Base-by-base conservation (phyloP, 805 yeast species). In the Kazachstania martiniae region DNA sequence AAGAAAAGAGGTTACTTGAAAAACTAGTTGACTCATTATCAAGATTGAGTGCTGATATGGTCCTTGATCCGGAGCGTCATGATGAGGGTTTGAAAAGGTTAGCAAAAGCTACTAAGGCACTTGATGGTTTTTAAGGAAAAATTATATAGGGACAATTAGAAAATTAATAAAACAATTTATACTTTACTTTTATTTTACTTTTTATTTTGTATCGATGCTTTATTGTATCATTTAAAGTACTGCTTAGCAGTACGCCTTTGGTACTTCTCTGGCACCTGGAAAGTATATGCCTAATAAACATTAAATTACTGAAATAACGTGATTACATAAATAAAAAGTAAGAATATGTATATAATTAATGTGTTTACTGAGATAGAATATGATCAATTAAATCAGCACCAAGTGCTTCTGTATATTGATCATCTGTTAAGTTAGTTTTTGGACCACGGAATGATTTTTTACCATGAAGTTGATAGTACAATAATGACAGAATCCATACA, bases 21-120 rank as follows among this genome's bases (percentile, higher is more conserved):
- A 77, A 83, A 53, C 74, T 89, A 30, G 80, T 89, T 3, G 94
- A 85, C 47, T 77, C 93, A 1, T 63, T 89, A 31, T 77, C 91
- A 26, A 68, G 91, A 45, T 66, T 89, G 37, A 84, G 94, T 3
- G 83, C 87, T 33, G 95, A 86, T 49, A 85, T 89, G 82, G 79
- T 86, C 34, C 51, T 82, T 34, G 95, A 89, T 53, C 83, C 83
- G 21, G 72, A 71, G 17, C 72, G 89, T 46, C 76, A 80, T 37
- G 76, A 74, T 12, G 85, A 83, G 38, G 94, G 95, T 9, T 69
- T 84, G 28, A 67, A 73, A 40, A 64, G 96, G 42, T 62, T 89
- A 44, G 83, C 80, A 44, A 77, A 77, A 45, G 96, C 95, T 0
- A 68, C 86, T 37, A 64, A 79, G 35, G 91, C 86, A 1, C 63